Conservation (phyloP, 169 alveolate genomes). For the Plasmodium vinckei region DNA sequence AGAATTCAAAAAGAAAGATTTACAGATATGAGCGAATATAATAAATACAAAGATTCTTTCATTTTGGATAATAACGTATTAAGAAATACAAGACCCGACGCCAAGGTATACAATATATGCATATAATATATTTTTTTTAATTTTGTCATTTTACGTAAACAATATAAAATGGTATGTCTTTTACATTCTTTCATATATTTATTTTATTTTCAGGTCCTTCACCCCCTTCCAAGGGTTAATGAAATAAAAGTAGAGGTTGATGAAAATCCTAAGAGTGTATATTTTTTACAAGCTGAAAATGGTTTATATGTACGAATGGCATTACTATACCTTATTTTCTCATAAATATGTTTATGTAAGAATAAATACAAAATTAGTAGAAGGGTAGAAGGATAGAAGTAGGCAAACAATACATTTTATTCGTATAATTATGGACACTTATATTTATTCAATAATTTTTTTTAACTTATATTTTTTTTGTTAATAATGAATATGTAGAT, state of each 20-base stretch:
- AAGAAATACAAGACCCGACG: conserved; percentile 77
- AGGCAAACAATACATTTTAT: not conserved
- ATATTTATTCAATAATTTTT: no score
- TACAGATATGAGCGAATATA: conserved; percentile 72
- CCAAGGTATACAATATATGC: conserved; percentile 72
- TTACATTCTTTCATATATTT: conserved; percentile 7
- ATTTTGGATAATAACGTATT: conserved; percentile 74
- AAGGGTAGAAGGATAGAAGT: conserved; percentile 8
- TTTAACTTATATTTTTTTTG: no score
- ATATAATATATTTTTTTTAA: conserved; percentile 4
- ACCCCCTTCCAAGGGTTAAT: conserved; percentile 89
- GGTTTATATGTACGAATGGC: conserved; percentile 91
- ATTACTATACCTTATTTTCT: conserved; percentile 82
- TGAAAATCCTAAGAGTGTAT: conserved; percentile 79
- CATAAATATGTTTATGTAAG: conserved; percentile 10
- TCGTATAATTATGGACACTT: no score
- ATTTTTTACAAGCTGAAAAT: conserved; percentile 89
- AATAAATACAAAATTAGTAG: conserved; percentile 6
- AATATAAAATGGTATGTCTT: not conserved
- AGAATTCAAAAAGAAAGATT: conserved; percentile 87
- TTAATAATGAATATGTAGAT: no score
- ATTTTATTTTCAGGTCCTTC: conserved; percentile 78
- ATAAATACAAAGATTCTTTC: conserved; percentile 77
- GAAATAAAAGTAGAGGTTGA: conserved; percentile 87
- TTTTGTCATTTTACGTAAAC: not conserved